Evolutionary conservation across 2,329 filamentous ascomycete species (phyloP).

Genomic region (Hypocrella siamensis): DNA sequence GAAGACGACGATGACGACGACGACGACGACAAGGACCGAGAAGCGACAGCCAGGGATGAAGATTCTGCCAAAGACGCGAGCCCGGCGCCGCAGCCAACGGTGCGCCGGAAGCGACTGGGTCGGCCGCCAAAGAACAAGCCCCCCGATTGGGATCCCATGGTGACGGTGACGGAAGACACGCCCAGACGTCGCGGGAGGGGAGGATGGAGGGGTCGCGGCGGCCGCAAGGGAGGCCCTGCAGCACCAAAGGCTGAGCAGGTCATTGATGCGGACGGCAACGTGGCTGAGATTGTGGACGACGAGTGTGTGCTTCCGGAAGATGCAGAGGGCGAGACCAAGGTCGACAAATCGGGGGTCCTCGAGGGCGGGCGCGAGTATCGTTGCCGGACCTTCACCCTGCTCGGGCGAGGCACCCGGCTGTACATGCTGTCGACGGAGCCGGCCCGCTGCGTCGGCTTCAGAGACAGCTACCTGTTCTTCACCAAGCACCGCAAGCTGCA

Average conservation of each 20-base stretch:
- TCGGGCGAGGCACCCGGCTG: constrained; percentile 64
- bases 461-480: constrained; percentile 97
- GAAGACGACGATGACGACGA: constrained; percentile 9
- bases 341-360: constrained; percentile 76
- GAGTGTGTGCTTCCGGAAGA: constrained; percentile 84
- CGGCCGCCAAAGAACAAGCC: constrained; percentile 74
- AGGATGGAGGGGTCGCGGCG: constrained; percentile 55
- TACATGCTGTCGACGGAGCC: constrained; percentile 99
- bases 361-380: constrained; percentile 79
- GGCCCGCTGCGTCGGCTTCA: constrained; percentile 88
- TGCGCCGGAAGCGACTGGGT: constrained; percentile 66
- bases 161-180: constrained; percentile 40
- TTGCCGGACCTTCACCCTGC: constrained; percentile 86
- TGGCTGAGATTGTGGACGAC: constrained; percentile 79
- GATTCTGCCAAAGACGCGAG: constrained; percentile 35
- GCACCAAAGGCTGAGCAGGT: constrained; percentile 69
- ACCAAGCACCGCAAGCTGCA: constrained; percentile 92
- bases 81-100: constrained; percentile 42
- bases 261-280: constrained; percentile 86
- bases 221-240: constrained; percentile 49
- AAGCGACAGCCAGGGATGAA: constrained; percentile 21
- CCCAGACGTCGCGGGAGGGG: constrained; percentile 51
- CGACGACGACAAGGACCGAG: constrained; percentile 23
- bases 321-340: constrained; percentile 77
- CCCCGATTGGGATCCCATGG: constrained; percentile 57